Evolutionary conservation across 2,329 filamentous ascomycete genomes (phyloP), one percentile per base, ranked within the genome.

Genomic region (Talaromyces sp.): DNA sequence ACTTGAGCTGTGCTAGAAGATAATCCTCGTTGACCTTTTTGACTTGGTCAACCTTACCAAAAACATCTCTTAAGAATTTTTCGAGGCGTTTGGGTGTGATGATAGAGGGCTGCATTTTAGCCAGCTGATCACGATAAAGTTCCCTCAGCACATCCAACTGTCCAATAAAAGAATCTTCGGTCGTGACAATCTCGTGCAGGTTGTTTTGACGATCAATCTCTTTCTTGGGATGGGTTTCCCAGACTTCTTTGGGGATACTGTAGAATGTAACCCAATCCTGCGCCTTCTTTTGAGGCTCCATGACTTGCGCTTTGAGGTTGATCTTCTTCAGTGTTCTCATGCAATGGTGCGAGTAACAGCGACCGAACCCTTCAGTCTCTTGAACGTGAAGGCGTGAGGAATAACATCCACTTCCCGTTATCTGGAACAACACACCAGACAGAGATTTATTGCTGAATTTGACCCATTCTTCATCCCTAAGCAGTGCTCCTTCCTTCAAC

Each of bases 381-480:
- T 90, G 84, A 33, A 82, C 77, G 72, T 99, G 95, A 9, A 98
- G 75, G 69, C 88, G 91, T 0, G 91, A 85, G 4, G 93, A 88
- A 74, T 99, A 99, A 72, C 95, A 99, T 15, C 95, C 95, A 25
- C 86, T 86, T 7, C 93, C 92, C 3, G 93, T 96, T 55, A 99
- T 81, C 73, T 99, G 96, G 83, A 90, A 97, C 52, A 99, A 80
- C 4, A 99, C 93, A 60, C 95, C 96, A 25, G 90, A 93, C 70
- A 98, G 86, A 27, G 84, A 85, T 7, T 89, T 91, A 1, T 84
- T 81, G 7, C 91, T 90, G 71, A 98, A 93, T 72, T 96, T 97
- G 66, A 99, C 89, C 95, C 96, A 99, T 78, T 99, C 96, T 74
- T 99, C 95, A 36, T 97, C 93, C 15, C 88, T 88, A 5, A 96